Evolutionary conservation across 495 filamentous ascomycete genomes (phyloP), one percentile per base, ranked within the genome.

Genomic region (Neurospora cerealis): DNA sequence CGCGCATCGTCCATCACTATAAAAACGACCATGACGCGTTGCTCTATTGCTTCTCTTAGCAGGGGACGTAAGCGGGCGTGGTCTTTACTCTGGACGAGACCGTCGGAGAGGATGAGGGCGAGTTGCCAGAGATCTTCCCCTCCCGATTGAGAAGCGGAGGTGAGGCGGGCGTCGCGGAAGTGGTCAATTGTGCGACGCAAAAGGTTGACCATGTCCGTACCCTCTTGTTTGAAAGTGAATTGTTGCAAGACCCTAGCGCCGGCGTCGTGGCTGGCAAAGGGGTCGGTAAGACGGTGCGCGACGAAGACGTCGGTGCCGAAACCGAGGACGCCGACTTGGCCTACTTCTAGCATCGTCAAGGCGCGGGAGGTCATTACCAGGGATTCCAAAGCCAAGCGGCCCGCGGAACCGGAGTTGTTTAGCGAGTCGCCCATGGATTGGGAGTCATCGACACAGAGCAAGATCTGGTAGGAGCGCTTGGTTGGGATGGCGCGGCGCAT

Each of bases 1-100:
- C 86, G 86, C 8, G 91, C 87, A 41, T 94, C 90, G 84, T 99
- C 96, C 75, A 99, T 91, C 74, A 99, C 91, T 69, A 99, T 91
- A 77, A 98, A 99, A 0, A 99, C 94, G 71, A 98, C 91, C 96
- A 99, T 98, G 77, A 99, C 95, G 11, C 93, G 86, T 81, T 97
- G 93, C 81, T 97, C 95, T 76, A 93, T 89, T 4, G 96, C 95
- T 77, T 94, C 91, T 8, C 96, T 84, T 5, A 98, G 89, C 32
- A 98, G 86, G 24, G 93, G 87, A 13, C 90, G 85, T 72, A 99
- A 91, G 1, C 87, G 86, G n/a, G 92, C 93, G 80, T 97, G 95
- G 54, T 93, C 91, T 19, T 82, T 78, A 42, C 83, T 85, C 76
- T 97, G 93, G 73, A 93, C 97, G 37, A 98, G 88, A 28, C 96